A percentile compares a stretch with the other conserved stretches of the same genome.
phyloP scores from a whole-genome alignment of 192 early-diverging fungal species.

The Coemansia sp. region DNA sequence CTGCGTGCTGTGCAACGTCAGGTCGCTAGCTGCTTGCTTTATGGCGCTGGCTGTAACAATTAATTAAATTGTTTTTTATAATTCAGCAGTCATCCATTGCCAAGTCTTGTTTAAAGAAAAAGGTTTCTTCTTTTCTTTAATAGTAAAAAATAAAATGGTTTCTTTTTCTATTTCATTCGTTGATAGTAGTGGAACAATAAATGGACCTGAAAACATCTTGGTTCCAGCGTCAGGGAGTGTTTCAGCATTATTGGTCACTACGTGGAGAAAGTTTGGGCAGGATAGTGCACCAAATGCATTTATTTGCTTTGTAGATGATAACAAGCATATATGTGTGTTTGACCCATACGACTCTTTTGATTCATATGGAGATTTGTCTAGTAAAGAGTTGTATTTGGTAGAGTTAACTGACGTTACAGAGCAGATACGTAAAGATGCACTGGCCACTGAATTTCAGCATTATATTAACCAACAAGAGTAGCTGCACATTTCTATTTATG shows the following conservation, averaged over 20 bases:
- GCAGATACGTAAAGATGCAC: not conserved
- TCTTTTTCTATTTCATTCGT: not conserved
- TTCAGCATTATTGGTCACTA: not conserved
- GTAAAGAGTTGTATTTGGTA: not conserved
- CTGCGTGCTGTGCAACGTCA: no score
- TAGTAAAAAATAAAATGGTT: not conserved
- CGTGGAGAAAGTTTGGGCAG: not conserved
- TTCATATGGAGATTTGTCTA: not conserved
- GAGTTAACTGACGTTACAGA: not conserved
- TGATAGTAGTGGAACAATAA: not conserved
- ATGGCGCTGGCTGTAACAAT: no score
- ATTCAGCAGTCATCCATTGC: no score
- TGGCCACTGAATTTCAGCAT: not conserved
- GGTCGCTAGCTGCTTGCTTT: no score
- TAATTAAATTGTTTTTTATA: no score
- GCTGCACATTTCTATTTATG: not conserved
- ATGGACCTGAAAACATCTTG: not conserved
- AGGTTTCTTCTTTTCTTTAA: not conserved
- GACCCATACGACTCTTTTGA: not conserved
- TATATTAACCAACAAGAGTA: not conserved
- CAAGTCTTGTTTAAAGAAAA: no score
- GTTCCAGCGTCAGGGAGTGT: not conserved
- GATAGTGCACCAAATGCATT: not conserved
- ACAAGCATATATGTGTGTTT: not conserved
- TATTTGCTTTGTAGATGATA: not conserved